Evolutionary conservation across 169 alveolate species (phyloP), one percentile per base, ranked within the genome.

Genomic region (Eimeria falciformis): DNA sequence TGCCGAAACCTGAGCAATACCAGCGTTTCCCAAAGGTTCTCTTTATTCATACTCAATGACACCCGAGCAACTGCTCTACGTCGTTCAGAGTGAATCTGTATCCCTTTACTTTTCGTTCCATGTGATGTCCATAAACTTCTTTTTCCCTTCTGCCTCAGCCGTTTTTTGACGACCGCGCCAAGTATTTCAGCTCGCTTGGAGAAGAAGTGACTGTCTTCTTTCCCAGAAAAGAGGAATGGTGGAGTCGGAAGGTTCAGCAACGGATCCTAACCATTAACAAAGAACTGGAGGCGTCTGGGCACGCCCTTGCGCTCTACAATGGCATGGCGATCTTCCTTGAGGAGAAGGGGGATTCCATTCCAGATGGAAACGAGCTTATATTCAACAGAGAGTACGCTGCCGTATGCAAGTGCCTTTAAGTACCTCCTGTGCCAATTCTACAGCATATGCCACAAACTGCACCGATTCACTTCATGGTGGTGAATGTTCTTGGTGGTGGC

Each of bases 141-240:
- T 2, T 62, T 62, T 62, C 37, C 73, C 7, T 50, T 62, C 25
- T 62, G 73, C 11, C 55, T 69, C 93, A 92, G 89, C 84, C 73
- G 6, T 94, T 92, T 58, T 93, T 88, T 27, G 89, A 56, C 7
- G 94, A 82, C 66, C 91, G 91, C 46, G 73, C 90, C 53, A 66
- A 46, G 68, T 94, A 92, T 71, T 81, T 94, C 84, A 45, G 88
- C 89, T 9, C 96, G 92, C 50, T 69, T 17, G 93, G 93, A 5
- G 93, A 90, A 33, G 82, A 78, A 55, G 90, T 95, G 29, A 91
- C 92, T 9, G 92, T 95, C 43, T 94, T 94, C 73, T 95, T 95
- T 77, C 95, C 96, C 53, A 94, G 94, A 58, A 81, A 55, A 53
- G 84, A 86, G 40, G 90, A 69, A 29, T 95, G 96, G 96, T 79